phyloP scores from a whole-genome alignment of 2,329 filamentous ascomycete species.

The Elsinoe arachidis region DNA sequence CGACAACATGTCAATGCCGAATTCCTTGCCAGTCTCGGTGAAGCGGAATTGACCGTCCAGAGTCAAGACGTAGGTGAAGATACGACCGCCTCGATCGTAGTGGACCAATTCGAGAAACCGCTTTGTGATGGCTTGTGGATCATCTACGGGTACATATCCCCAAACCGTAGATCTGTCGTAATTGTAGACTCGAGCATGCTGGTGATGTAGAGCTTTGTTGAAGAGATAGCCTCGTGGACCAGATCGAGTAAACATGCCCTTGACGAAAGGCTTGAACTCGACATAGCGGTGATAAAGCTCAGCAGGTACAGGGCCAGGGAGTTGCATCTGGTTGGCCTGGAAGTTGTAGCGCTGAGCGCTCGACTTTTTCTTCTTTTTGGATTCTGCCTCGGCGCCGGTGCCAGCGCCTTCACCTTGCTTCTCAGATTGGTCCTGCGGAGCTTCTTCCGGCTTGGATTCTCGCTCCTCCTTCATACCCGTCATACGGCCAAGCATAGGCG shows the following conservation, averaged over 20 bases:
- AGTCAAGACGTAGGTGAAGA: constrained; percentile 88
- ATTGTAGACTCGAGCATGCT: constrained; percentile 83
- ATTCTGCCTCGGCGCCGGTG: constrained; percentile 15
- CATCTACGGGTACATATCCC: constrained; percentile 51
- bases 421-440: background rate
- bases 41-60: constrained; percentile 81
- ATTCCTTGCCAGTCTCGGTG: constrained; percentile 92
- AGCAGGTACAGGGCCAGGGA: constrained; percentile 71
- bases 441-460: constrained; percentile 29
- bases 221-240: constrained; percentile 72
- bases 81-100: constrained; percentile 73
- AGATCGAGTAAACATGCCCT: constrained; percentile 72
- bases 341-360: constrained; percentile 63
- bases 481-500: constrained; percentile 77
- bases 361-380: constrained; percentile 44
- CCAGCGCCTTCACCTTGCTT: constrained; percentile 11
- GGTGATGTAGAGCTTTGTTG: constrained; percentile 79
- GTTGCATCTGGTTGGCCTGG: constrained; percentile 84
- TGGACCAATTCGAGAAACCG: constrained; percentile 82
- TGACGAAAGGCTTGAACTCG: constrained; percentile 84
- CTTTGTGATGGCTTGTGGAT: constrained; percentile 61
- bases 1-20: constrained; percentile 82
- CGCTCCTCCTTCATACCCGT: constrained; percentile 54
- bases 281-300: constrained; percentile 85
- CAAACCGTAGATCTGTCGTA: constrained; percentile 69